These are phyloP conservation scores for Lyophyllum atratum DNA, from an alignment of 768 basidiomycete genomes.

Conservation along the genomic window DNA sequence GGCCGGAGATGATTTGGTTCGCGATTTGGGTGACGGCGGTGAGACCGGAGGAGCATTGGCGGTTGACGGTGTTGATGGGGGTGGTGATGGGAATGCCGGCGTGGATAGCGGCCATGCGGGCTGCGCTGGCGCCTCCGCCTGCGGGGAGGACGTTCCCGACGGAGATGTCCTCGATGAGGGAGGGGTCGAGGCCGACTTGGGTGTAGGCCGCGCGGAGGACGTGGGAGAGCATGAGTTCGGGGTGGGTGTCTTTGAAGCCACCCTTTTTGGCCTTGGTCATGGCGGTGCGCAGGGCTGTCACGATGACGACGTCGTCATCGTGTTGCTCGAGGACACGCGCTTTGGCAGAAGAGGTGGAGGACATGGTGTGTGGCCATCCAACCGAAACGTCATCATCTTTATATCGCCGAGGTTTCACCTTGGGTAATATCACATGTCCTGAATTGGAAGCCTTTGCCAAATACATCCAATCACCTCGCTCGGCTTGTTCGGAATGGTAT, in stretches of 20 bases:
- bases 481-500: too few species aligned
- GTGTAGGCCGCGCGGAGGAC: slow-evolving; percentile 74
- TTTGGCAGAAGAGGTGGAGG: too few species aligned
- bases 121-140: slow-evolving; percentile 77
- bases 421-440: too few species aligned
- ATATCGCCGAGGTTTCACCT: too few species aligned
- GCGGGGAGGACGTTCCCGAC: slow-evolving; percentile 91
- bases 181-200: slow-evolving; percentile 70
- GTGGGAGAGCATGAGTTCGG: slow-evolving; percentile 78
- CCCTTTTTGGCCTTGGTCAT: slow-evolving; percentile 90
- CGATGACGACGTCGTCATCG: slow-evolving; percentile 89
- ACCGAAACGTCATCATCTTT: too few species aligned
- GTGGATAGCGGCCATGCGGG: slow-evolving; percentile 87
- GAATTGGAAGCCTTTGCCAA: too few species aligned
- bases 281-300: slow-evolving; percentile 86
- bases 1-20: slow-evolving; percentile 72
- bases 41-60: slow-evolving; percentile 89
- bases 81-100: slow-evolving; percentile 82
- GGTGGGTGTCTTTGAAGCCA: slow-evolving; percentile 88
- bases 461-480: too few species aligned
- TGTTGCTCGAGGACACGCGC: slow-evolving; percentile 53
- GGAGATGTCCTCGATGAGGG: slow-evolving; percentile 79
- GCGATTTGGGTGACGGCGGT: slow-evolving; percentile 83
- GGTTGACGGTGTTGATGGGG: slow-evolving; percentile 83
- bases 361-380: too few species aligned